Conservation (phyloP, 2,329 filamentous ascomycete species). For the Xylariales sp. region DNA sequence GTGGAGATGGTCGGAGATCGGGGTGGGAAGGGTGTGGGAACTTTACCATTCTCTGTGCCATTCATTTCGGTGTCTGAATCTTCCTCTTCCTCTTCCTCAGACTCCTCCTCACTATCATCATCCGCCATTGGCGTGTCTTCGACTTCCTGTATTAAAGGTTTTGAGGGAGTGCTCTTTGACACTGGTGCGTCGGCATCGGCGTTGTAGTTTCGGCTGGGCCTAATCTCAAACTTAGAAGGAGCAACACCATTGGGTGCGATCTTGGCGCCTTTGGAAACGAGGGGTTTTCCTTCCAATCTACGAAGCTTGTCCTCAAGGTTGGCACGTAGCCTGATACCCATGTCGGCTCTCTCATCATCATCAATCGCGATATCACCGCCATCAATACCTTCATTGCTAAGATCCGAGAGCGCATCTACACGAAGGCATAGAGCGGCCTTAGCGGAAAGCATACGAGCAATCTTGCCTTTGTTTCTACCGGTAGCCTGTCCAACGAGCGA, state of each 20-base stretch:
- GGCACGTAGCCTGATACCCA: constrained; percentile 78
- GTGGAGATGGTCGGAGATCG: constrained; percentile 32
- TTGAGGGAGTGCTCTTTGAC: constrained; percentile 52
- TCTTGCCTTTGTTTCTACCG: constrained; percentile 99
- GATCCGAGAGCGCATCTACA: constrained; percentile 88
- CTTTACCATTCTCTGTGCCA: constrained; percentile 49
- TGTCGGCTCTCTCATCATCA: constrained; percentile 87
- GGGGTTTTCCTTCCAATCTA: constrained; percentile 88
- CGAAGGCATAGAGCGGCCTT: constrained; percentile 94
- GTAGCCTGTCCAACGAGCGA: constrained; percentile 96
- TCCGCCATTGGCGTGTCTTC: constrained; percentile 57
- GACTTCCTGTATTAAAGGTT: constrained; percentile 55
- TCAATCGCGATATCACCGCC: constrained; percentile 69
- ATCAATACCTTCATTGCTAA: constrained; percentile 72
- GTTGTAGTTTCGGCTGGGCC: constrained; percentile 95
- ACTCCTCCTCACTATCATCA: constrained; percentile 60
- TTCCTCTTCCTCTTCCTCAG: constrained; percentile 53
- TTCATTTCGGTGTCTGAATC: constrained; percentile 53
- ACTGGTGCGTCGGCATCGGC: constrained; percentile 83
- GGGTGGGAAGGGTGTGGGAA: constrained; percentile 17
- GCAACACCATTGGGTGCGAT: constrained; percentile 78
- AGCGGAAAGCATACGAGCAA: constrained; percentile 93
- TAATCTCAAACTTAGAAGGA: constrained; percentile 87
- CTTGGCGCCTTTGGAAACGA: constrained; percentile 78
- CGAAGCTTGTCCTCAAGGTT: constrained; percentile 82